Base-by-base conservation (phyloP, 2,329 filamentous ascomycete genomes). In the Colletotrichum siamense region DNA sequence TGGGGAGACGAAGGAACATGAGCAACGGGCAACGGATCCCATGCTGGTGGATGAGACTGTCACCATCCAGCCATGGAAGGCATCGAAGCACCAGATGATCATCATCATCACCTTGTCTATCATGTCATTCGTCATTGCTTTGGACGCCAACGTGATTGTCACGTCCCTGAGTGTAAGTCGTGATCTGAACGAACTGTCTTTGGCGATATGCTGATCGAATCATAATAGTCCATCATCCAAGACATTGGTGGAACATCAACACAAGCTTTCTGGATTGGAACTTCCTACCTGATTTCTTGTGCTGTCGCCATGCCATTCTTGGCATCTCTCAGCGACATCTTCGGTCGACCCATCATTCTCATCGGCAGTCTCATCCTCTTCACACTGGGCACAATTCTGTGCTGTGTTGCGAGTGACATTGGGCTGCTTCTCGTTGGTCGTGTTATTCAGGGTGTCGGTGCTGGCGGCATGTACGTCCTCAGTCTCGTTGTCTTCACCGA, bases 401-500 rank as follows among this genome's bases (percentile, higher is more conserved):
- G 86, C 75, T 82, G 82, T 22, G 71, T 83, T 8, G 82, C 86
- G 2, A 79, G 81, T 15, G 77, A 78, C 72, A 83, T 87, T 34
- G 71, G 78, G 3, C 78, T 81, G 8, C 80, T 87, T 61, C 82
- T 87, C 8, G 80, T 81, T 6, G 86, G 86, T 1, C 83, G 86
- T 2, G 81, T 82, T 6, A 76, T 87, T 10, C 86, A 87, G 73
- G 86, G 86, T 4, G 78, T 87, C 7, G 86, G 86, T 5, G 86
- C 84, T 13, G 86, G 84, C 4, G 86, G 86, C 8, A 85, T 87
- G 66, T 84, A 87, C 59, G 83, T 84, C n/a, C 79, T 87, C 36
- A 81, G 82, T 15, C 79, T 86, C 64, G 84, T 87, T 52, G 85
- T 86, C 71, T 83, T 86, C 70, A 84, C 85, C 12, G 86, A 88